Base-by-base conservation (phyloP, 164 flowering plant species). In the Warburgia ugandensis region DNA sequence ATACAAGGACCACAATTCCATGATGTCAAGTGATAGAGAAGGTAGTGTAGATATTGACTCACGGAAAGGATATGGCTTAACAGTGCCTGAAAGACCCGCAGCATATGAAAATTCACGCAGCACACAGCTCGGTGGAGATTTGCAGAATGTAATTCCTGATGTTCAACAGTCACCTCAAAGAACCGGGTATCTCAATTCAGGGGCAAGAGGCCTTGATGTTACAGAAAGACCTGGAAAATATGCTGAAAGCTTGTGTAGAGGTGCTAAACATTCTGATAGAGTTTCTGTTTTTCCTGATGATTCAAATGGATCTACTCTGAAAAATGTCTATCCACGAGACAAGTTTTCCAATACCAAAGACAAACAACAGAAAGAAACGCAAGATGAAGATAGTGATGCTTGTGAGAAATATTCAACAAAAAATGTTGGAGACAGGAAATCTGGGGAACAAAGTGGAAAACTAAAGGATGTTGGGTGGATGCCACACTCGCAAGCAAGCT, bases 381-480 rank as follows among this genome's bases (percentile, higher is more conserved):
- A 63, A 36, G 63, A 53, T 70, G 78, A 69, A 55, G 73, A 70
- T 55, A 59, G 52, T 45, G 43, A 48, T 52, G 33, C 53, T 25
- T 54, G 48, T 63, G 80, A 72, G 31, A 80, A 66, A 57, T 68
- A 58, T 56, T 47, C 50, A 12, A 44, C 67, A 8, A 79, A 62
- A 59, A 69, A 63, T 56, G 27, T 30, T 50, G 77, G 67, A 32
- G 78, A 63, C 37, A 77, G 62, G 55, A 59, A 37, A 12, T 29
- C 58, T n/a, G 78, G 68, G 55, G 94, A 82, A 48, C 53, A 41
- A 45, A 54, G 45, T 58, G 77, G 67, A 16, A 78, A 74, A 48
- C 10, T 41, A 21, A 71, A 67, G 54, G 83, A 72, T 39, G 61
- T 52, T 37, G 60, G 27, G 13, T 69, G 57, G 43, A 38, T 52